These are phyloP conservation scores for Acanthamoeba sp. DNA, from an alignment of 208 protist genomes.

Conservation along the genomic window DNA sequence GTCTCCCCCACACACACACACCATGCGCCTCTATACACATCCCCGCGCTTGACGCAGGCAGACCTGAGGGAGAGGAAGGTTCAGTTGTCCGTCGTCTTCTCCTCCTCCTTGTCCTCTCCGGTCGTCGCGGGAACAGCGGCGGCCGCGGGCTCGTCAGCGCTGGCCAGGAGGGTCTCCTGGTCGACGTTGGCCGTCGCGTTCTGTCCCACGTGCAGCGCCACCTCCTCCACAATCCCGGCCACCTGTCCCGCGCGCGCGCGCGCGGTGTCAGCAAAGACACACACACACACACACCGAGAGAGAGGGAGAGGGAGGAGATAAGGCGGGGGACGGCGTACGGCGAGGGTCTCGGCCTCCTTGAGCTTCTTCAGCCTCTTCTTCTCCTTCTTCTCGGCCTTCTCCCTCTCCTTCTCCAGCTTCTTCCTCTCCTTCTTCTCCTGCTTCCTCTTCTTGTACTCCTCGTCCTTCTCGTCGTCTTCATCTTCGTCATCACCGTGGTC, in stretches of 20 bases:
- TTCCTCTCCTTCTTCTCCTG: neutral
- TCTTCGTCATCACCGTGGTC: neutral
- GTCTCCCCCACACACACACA: no score
- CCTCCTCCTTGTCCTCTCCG: no score
- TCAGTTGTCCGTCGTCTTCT: no score
- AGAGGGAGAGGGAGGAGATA: neutral
- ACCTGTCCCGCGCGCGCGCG: neutral
- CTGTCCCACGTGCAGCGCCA: slow-evolving; percentile 18
- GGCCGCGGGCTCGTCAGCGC: no score
- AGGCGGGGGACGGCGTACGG: neutral
- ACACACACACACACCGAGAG: neutral
- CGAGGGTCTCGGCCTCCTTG: neutral
- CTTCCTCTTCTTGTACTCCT: neutral
- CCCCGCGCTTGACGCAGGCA: no score
- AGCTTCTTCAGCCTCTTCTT: slow-evolving; percentile 6
- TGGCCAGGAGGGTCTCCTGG: neutral
- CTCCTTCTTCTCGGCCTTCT: slow-evolving; percentile 20
- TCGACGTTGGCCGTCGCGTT: neutral
- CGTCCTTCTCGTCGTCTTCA: neutral
- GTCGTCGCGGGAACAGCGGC: no score
- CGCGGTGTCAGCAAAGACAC: neutral
- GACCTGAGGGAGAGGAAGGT: no score
- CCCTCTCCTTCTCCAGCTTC: neutral
- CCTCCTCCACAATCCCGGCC: neutral
- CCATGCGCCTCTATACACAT: no score